Evolutionary conservation across 164 flowering plant species (phyloP), one percentile per base, ranked within the genome.

Genomic region (Stephania cephalantha): DNA sequence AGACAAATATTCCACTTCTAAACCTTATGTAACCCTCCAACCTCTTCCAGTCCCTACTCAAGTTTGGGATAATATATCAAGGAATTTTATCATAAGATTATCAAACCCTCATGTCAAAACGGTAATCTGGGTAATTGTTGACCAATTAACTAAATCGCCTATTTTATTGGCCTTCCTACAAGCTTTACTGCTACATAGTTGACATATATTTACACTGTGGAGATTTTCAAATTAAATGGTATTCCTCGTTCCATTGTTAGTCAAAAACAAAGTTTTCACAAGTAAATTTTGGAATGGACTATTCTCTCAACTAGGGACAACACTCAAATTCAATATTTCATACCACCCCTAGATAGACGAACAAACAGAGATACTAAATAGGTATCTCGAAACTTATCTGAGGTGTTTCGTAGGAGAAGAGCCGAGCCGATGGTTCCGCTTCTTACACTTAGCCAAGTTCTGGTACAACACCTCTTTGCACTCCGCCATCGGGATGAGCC

Each of bases 331-430:
- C 48, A 42, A 46, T 31, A 30, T 20, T 4, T 3, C 71, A 13
- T 69, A 69, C 17, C 48, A 35, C 71, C 71, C 71, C 13, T 48
- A 69, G 44, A 31, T 48, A 7, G 71, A 69, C 30, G 71, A 48
- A 13, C 48, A 69, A 13, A 69, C 48, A 6, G 48, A 69, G 17
- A 48, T 69, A 48, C 48, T 31, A 7, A 69, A 69, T 13, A 46
- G 35, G 42, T 68, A 44, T 29, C 29, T 68, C 9, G 70, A 68
- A 29, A 68, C 25, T n/a, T 68, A 7, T 29, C 25, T 25, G 25
- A 25, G 25, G 25, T 25, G 25, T 25, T 25, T 25, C 25, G 0
- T 25, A 25, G 25, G 70, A 4, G 70, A 68, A 18, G 1, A 29
- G 9, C 42, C 70, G 0, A 68, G 12, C 5, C 42, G 13, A 7